Evolutionary conservation across 495 filamentous ascomycete genomes (phyloP), one percentile per base, ranked within the genome.

Genomic region (Friedmanniomyces simplex): DNA sequence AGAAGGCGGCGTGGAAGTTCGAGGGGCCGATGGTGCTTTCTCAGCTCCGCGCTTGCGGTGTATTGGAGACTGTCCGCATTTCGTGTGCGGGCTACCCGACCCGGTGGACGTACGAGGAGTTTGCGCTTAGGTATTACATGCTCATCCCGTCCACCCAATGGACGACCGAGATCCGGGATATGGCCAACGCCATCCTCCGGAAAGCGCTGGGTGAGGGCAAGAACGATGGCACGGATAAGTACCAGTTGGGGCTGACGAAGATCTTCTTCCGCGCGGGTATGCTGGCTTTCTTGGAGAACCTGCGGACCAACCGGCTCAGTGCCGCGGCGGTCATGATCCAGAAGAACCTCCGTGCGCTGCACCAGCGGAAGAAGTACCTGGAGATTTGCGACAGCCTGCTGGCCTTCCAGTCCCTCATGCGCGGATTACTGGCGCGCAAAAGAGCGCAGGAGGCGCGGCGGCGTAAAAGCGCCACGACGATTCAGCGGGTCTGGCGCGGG

Each of bases 241-340:
- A 96, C 68, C 93, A 99, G 68, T 75, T 97, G 47, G 93, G 93
- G 66, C 74, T 96, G 66, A 96, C 89, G 28, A 99, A 99, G 76
- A 96, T 97, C 60, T 99, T 99, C 73, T 99, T 99, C 81, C 82
- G 93, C 45, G 93, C 93, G 26, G 93, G 93, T 65, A 99, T 99
- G 93, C 84, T 99, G 61, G 93, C 93, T 12, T 95, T 94, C 72
- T 76, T 99, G 16, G 93, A 99, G 71, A 96, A 96, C 61, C 77
- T 96, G 49, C 84, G 93, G 20, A 95, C 93, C 18, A 86, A 77
- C 54, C 80, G 89, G 39, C 75, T 99, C 68, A 97, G 93, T 68
- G 88, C 91, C 63, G 96, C 91, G 65, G 93, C 93, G 6, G 85
- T 96, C 58, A 87, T 99, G 83, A 99, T 99, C 62, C 93, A 99